Evolutionary conservation across 2,329 filamentous ascomycete genomes (phyloP).

Genomic region (Alternaria burnsii): DNA sequence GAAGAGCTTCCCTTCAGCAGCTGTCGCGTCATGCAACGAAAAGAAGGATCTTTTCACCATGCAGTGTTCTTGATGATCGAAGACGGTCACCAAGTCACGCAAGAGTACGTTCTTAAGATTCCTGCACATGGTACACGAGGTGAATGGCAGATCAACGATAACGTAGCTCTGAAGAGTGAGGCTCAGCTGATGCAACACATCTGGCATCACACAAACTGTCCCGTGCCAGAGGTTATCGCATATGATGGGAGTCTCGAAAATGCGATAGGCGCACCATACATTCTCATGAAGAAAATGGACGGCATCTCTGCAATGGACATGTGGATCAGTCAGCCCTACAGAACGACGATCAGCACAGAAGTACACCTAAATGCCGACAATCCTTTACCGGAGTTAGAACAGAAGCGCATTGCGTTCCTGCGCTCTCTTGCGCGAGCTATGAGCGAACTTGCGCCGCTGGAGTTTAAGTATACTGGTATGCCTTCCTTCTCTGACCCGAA

Average conservation of each 20-base stretch:
- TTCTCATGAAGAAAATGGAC: slow-evolving; percentile 24
- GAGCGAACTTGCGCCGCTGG: slow-evolving; percentile 14
- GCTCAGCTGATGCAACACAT: slow-evolving; percentile 21
- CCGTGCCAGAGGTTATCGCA: slow-evolving; percentile 24
- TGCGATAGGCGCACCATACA: slow-evolving; percentile 25
- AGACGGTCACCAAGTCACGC: neutral
- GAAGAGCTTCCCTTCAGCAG: neutral
- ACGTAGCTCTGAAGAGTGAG: slow-evolving; percentile 15
- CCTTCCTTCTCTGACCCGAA: slow-evolving; percentile 7
- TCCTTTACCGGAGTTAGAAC: neutral
- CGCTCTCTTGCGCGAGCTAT: slow-evolving; percentile 19
- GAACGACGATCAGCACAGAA: neutral
- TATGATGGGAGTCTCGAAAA: slow-evolving; percentile 25
- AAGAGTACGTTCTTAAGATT: slow-evolving; percentile 9
- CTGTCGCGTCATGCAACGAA: slow-evolving; percentile 4
- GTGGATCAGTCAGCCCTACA: slow-evolving; percentile 18
- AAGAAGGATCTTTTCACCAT: slow-evolving; percentile 19
- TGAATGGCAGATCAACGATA: slow-evolving; percentile 16
- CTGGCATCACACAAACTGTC: slow-evolving; percentile 13
- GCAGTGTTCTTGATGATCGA: slow-evolving; percentile 12
- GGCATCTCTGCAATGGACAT: slow-evolving; percentile 21
- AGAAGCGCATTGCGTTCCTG: slow-evolving; percentile 24
- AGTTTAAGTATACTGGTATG: slow-evolving; percentile 23
- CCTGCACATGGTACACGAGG: slow-evolving; percentile 4
- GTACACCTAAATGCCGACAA: slow-evolving; percentile 4